phyloP scores from a whole-genome alignment of 805 yeast genomes.

The Cyberlindnera samutprakarnensis region DNA sequence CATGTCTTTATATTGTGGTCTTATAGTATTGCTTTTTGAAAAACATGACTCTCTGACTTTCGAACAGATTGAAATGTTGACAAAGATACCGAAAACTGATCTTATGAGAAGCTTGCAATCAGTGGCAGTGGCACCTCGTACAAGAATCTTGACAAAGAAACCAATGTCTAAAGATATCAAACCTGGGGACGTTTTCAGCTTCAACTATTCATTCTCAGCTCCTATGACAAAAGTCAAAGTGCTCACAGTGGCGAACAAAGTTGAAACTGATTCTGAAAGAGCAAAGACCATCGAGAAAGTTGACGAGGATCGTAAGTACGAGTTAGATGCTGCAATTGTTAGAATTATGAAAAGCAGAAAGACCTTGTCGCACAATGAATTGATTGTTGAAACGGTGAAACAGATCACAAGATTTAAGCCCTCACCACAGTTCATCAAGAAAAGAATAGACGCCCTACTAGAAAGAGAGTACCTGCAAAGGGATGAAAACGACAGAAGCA shows the following conservation, averaged over 20 bases:
- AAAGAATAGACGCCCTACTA: conserved; percentile 63
- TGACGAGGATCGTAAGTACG: conserved; percentile 55
- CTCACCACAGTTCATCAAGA: conserved; percentile 57
- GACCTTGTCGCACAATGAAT: conserved; percentile 50
- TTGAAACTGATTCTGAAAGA: conserved; percentile 37
- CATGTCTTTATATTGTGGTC: conserved; percentile 75
- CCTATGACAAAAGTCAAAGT: conserved; percentile 68
- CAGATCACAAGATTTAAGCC: conserved; percentile 67
- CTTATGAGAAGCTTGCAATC: conserved; percentile 74
- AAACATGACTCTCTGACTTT: conserved; percentile 48
- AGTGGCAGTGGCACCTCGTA: conserved; percentile 74
- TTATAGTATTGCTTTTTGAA: conserved; percentile 67
- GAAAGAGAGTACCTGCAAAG: conserved; percentile 79
- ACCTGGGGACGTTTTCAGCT: conserved; percentile 51
- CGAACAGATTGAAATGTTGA: conserved; percentile 53
- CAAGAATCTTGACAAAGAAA: conserved; percentile 62
- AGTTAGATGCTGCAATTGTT: conserved; percentile 80
- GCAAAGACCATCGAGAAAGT: conserved; percentile 46
- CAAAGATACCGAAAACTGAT: conserved; percentile 69
- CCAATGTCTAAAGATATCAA: conserved; percentile 73
- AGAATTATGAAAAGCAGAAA: conserved; percentile 79
- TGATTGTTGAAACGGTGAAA: conserved; percentile 57
- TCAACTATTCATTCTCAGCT: conserved; percentile 64
- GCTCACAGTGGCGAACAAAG: conserved; percentile 44
- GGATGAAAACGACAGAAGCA: conserved; percentile 48